Percentiles rank a stretch among this genome's conserved stretches.
Evolutionary conservation across 495 filamentous ascomycete species (phyloP).

Genomic region (Delitschia confertaspora): DNA sequence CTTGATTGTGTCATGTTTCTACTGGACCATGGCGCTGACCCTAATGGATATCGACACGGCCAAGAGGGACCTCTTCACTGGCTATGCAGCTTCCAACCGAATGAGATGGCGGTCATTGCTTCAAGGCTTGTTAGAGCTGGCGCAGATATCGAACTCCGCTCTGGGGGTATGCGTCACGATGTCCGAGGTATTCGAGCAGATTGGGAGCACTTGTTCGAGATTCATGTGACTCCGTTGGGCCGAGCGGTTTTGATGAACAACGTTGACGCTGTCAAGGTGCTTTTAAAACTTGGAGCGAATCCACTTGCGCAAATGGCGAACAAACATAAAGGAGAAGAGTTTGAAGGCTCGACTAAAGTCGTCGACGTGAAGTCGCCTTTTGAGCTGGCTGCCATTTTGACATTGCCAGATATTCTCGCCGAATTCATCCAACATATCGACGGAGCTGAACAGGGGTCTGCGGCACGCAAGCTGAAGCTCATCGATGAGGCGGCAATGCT

Average conservation of each 20-base stretch:
- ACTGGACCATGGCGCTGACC: constrained; percentile 3
- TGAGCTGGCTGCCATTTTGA: constrained; percentile 3
- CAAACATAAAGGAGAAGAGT: background rate
- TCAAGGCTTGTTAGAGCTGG: background rate
- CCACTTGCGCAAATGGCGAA: background rate
- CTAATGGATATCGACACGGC: background rate
- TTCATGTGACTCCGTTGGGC: constrained; percentile 1
- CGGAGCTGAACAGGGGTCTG: background rate
- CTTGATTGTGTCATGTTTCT: constrained; percentile 1
- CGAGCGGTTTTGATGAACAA: constrained; percentile 6
- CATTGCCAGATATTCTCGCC: constrained; percentile 1
- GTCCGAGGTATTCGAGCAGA: constrained; percentile 3
- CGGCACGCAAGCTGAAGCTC: constrained; percentile 1
- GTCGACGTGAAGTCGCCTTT: constrained; percentile 2
- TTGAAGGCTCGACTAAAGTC: background rate
- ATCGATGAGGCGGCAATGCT: constrained; percentile 4
- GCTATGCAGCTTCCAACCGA: constrained; percentile 2
- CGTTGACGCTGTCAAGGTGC: constrained; percentile 1
- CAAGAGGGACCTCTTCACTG: constrained; percentile 8
- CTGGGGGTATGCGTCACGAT: background rate
- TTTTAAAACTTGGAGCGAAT: constrained; percentile 3
- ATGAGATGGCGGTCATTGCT: constrained; percentile 2
- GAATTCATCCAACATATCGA: constrained; percentile 3
- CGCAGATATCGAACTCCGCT: constrained; percentile 4
- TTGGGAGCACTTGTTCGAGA: constrained; percentile 4